Evolutionary conservation across 331 rosid genomes (phyloP).

Genomic region (Malus hybrid): DNA sequence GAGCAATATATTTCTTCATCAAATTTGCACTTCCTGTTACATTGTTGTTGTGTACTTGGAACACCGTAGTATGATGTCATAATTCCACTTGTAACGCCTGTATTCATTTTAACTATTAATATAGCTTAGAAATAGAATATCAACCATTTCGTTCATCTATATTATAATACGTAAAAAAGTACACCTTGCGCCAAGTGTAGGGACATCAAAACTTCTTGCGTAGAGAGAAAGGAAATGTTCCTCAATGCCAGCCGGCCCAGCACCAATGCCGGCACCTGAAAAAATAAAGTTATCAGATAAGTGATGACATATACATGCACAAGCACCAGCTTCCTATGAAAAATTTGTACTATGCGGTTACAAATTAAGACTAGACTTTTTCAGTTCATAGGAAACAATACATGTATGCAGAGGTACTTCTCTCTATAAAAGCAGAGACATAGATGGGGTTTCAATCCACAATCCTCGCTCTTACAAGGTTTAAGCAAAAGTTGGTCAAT

Average conservation of each 20-base stretch:
- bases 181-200: no score
- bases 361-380: neutral
- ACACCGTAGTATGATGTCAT: no score
- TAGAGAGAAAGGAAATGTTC: neutral
- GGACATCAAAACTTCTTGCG: neutral
- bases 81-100: no score
- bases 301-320: neutral
- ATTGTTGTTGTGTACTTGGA: no score
- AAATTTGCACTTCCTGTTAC: neutral
- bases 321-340: neutral
- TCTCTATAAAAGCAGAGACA: constrained; percentile 1
- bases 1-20: neutral
- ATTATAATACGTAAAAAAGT: no score
- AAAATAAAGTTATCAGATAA: neutral
- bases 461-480: neutral
- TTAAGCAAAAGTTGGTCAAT: neutral
- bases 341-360: neutral
- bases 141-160: no score
- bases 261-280: neutral
- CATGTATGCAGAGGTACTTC: neutral
- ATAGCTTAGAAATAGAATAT: no score
- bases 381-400: neutral
- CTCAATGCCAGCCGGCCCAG: neutral
- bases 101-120: no score
- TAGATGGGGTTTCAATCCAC: neutral